phyloP scores from a whole-genome alignment of 208 protist species.

The Wallacemonas sp. region DNA sequence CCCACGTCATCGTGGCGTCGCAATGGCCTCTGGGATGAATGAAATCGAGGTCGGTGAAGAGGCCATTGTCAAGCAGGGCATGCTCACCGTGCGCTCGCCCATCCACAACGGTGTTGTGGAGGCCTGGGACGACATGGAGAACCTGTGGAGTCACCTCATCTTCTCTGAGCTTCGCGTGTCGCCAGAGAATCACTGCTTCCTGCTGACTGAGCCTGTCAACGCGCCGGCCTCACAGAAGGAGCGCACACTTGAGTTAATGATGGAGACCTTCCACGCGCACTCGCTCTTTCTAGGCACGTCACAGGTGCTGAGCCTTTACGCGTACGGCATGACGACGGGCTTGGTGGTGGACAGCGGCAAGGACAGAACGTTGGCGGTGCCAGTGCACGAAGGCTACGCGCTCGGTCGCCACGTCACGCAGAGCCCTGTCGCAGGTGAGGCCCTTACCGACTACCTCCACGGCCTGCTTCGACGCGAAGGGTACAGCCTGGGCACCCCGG shows the following conservation, averaged over 20 bases:
- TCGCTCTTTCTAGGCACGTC: conserved; percentile 90
- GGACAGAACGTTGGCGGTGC: conserved; percentile 81
- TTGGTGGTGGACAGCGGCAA: conserved; percentile 93
- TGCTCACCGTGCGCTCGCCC: conserved; percentile 63
- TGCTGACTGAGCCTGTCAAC: conserved; percentile 87
- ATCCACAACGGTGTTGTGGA: conserved; percentile 77
- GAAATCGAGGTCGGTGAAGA: conserved; percentile 89
- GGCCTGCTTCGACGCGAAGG: conserved; percentile 67
- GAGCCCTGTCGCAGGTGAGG: conserved; percentile 71
- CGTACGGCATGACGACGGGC: conserved; percentile 92
- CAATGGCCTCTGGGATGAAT: conserved; percentile 90
- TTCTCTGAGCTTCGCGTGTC: conserved; percentile 88
- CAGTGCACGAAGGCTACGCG: conserved; percentile 93
- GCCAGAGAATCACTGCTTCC: conserved; percentile 90
- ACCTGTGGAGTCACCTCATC: conserved; percentile 91
- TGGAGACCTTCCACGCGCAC: conserved; percentile 93
- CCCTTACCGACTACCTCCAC: conserved; percentile 83
- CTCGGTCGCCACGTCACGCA: conserved; percentile 84
- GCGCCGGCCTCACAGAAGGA: conserved; percentile 80
- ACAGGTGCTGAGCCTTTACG: conserved; percentile 93
- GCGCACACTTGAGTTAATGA: conserved; percentile 91
- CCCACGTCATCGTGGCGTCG: conserved; percentile 85
- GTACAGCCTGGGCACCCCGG: conserved; percentile 88
- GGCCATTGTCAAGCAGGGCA: conserved; percentile 80
- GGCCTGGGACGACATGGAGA: conserved; percentile 93